Evolutionary conservation across 768 basidiomycete species (phyloP), one percentile per base, ranked within the genome.

Genomic region (Tricholoma hemisulphureum): DNA sequence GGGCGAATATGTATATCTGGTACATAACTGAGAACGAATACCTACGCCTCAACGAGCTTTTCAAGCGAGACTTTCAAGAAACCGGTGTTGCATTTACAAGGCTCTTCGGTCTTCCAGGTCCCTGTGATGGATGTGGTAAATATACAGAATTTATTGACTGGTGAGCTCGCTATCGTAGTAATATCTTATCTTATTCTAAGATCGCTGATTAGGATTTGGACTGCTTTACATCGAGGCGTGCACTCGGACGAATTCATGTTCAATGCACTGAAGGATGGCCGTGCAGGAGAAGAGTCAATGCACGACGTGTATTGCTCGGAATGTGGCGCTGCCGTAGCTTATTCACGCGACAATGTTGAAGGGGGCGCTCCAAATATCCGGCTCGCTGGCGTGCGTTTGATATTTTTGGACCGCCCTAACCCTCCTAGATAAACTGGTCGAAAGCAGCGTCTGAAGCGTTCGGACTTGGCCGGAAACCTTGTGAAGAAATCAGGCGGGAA

Each of bases 121-220:
- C 46, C 46, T 48, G 46, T 28, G 28, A 48, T 13, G 46, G 46
- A 23, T 48, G 46, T 28, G 46, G 46, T 28, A 48, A 48, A 20
- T 48, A 48, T 48, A 48, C 46, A 28, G 46, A 48, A 48, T 48
- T 48, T 14, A 48, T 48, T 28, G 46, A 48, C 46, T 48, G 46
- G 46, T 20, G 28, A 28, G 18, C 28, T 23, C 28, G 21, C 28
- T 28, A 2, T 48, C 18, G 9, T 34, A n/a, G n/a, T n/a, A 34
- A 34, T 28, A 7, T 48, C 16, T 48, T 28, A 28, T 28, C 11
- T 48, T 48, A 23, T 48, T n/a, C 23, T 48, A 48, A 48, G 46
- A 48, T 48, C 16, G 6, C 46, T 18, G 9, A 23, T 48, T 48
- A 48, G 46, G 46, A 28, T 48, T 14, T 48, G 46, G 46, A 48